Evolutionary conservation across 441 rosid genomes (phyloP).

Genomic region (Erodium moschatum): DNA sequence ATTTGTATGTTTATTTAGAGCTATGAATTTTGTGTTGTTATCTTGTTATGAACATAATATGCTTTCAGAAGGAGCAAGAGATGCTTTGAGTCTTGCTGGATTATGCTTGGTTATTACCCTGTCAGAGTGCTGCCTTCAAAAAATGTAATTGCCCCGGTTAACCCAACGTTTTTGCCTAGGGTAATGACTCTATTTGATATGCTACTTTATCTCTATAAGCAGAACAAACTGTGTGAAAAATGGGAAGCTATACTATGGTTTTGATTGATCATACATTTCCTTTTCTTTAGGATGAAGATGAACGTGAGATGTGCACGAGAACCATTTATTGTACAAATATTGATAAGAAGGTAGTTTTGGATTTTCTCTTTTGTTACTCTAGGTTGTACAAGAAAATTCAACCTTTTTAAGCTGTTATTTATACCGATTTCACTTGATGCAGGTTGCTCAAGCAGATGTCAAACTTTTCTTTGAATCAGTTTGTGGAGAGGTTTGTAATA

Average conservation of each 20-base stretch:
- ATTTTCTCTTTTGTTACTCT: too few species aligned
- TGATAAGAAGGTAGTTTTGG: constrained; percentile 55
- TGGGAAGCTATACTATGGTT: background rate
- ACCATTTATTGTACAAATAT: constrained; percentile 78
- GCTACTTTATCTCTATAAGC: background rate
- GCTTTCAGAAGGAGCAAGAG: constrained; percentile 68
- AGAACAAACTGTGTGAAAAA: too few species aligned
- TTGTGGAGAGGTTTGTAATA: constrained; percentile 73
- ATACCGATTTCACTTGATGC: constrained; percentile 24
- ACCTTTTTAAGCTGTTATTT: background rate
- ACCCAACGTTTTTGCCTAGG: constrained; percentile 89
- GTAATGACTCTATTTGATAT: constrained; percentile 27
- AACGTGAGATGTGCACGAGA: constrained; percentile 58
- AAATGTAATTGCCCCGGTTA: constrained; percentile 97
- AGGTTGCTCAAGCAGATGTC: constrained; percentile 78
- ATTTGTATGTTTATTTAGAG: constrained; percentile 2
- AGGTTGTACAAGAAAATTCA: background rate
- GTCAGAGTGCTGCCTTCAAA: constrained; percentile 86
- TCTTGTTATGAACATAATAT: constrained; percentile 21
- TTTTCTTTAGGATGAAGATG: constrained; percentile 9
- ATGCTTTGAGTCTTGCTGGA: constrained; percentile 73
- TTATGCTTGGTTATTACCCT: constrained; percentile 82
- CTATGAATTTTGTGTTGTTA: background rate
- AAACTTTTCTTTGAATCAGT: constrained; percentile 66
- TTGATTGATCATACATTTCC: background rate